These are phyloP conservation scores for Colletotrichum camelliae DNA, from an alignment of 2,329 filamentous ascomycete genomes.

Conservation along the genomic window DNA sequence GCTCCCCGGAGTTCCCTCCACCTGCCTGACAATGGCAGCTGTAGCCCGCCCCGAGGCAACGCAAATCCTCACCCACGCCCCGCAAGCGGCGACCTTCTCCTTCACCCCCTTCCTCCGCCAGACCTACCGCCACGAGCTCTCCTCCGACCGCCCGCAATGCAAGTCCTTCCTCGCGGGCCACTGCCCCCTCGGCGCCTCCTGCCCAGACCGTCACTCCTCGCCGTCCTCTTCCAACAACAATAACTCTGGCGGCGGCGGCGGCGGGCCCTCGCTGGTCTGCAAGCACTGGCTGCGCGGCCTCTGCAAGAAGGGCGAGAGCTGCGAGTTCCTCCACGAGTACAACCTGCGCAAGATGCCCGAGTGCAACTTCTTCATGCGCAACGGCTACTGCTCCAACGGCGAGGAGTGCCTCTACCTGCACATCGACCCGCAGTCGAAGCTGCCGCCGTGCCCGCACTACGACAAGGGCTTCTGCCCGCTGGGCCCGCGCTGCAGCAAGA, in stretches of 20 bases:
- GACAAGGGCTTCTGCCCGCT: constrained; percentile 94
- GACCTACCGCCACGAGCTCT: constrained; percentile 84
- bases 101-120: constrained; percentile 86
- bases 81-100: constrained; percentile 71
- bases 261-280: constrained; percentile 84
- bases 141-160: constrained; percentile 80
- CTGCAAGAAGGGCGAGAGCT: constrained; percentile 96
- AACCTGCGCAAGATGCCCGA: constrained; percentile 98
- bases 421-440: constrained; percentile 80
- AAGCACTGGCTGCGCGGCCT: constrained; percentile 98
- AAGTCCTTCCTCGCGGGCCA: constrained; percentile 85
- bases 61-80: constrained; percentile 62
- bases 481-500: constrained; percentile 85
- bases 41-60: constrained; percentile 29
- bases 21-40: constrained; percentile 28
- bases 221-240: constrained; percentile 30
- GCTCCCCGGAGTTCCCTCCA: constrained; percentile 14
- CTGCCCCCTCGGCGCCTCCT: constrained; percentile 84
- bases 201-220: constrained; percentile 80
- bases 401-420: constrained; percentile 96
- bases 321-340: constrained; percentile 98
- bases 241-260: constrained; percentile 24
- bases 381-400: constrained; percentile 94
- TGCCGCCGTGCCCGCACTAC: constrained; percentile 87
- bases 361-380: constrained; percentile 94